Evolutionary conservation across 2,329 filamentous ascomycete genomes (phyloP), one percentile per base, ranked within the genome.

Genomic region (Alternaria rosae): DNA sequence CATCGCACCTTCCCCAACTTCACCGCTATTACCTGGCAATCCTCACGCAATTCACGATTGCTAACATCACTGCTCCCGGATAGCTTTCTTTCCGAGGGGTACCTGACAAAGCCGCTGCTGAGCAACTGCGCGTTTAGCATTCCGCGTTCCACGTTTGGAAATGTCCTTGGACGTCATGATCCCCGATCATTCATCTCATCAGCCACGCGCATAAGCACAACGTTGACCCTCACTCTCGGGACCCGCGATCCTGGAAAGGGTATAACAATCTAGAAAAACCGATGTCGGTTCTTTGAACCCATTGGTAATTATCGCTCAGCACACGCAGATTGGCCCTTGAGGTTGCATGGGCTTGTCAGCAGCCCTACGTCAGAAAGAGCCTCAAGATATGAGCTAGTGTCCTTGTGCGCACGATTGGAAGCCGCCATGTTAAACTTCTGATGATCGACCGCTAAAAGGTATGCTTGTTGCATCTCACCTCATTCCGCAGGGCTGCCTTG

Each of bases 401-500:
- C 45, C 17, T 53, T 38, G 25, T 47, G 47, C 53, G 38, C 41
- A 57, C 48, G 30, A 55, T 30, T 69, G 64, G 68, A 44, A 23
- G 30, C 43, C 57, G 43, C 21, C 43, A 45, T 62, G 58, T 59
- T 61, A 70, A 68, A 68, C 66, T 63, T 69, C 66, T 42, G 42
- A 51, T 30, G 68, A 73, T 71, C 69, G 32, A 20, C 66, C 48
- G 57, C 68, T 67, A 69, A 59, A 21, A 62, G 21, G 55, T 64
- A 66, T 72, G 66, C 66, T 69, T 70, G 61, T 64, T 52, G 25
- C 23, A 35, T 64, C 65, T 67, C 59, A 67, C 64, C 43, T 57
- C 58, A 61, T 56, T 12, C 35, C 17, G 17, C 54, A 41, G 44
- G 21, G 28, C 54, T 28, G 23, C 30, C n/a, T 50, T 54, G 57